A percentile compares a stretch with the other conserved stretches of the same genome.
phyloP scores from a whole-genome alignment of 345 rosid genomes.

The Angophora floribunda region DNA sequence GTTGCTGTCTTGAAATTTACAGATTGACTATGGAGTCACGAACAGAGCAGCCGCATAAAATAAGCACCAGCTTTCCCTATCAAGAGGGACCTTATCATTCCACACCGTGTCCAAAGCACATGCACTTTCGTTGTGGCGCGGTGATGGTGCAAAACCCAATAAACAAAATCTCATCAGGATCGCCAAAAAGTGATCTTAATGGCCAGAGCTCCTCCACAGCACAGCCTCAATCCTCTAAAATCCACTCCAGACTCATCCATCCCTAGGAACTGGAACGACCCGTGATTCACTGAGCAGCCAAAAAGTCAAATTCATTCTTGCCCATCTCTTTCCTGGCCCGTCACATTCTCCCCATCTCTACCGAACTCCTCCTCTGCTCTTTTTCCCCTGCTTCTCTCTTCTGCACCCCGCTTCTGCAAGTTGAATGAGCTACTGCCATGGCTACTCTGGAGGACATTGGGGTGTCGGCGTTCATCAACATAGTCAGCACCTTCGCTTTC shows the following conservation, averaged over 20 bases:
- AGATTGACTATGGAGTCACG: background rate
- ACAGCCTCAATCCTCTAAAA: background rate
- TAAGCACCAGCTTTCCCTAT: background rate
- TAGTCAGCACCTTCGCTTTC: conserved; percentile 58
- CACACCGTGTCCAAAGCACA: background rate
- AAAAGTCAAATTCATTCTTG: background rate
- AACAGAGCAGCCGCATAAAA: background rate
- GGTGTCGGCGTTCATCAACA: conserved; percentile 80
- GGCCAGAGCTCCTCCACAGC: background rate
- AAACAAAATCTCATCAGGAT: background rate
- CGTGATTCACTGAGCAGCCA: background rate
- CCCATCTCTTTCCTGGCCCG: background rate
- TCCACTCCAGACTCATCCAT: background rate
- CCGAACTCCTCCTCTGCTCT: background rate
- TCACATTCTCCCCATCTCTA: background rate
- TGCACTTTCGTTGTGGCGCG: background rate
- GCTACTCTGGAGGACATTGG: conserved; percentile 90
- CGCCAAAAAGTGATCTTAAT: background rate
- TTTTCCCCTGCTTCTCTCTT: background rate
- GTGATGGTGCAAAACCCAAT: background rate
- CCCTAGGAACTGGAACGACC: background rate
- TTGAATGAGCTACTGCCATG: conserved; percentile 22
- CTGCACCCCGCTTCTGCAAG: background rate
- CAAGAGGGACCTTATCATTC: background rate
- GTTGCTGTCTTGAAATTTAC: background rate